These are phyloP conservation scores for Trichophyton simii DNA, from an alignment of 2,329 filamentous ascomycete genomes.

Conservation along the genomic window DNA sequence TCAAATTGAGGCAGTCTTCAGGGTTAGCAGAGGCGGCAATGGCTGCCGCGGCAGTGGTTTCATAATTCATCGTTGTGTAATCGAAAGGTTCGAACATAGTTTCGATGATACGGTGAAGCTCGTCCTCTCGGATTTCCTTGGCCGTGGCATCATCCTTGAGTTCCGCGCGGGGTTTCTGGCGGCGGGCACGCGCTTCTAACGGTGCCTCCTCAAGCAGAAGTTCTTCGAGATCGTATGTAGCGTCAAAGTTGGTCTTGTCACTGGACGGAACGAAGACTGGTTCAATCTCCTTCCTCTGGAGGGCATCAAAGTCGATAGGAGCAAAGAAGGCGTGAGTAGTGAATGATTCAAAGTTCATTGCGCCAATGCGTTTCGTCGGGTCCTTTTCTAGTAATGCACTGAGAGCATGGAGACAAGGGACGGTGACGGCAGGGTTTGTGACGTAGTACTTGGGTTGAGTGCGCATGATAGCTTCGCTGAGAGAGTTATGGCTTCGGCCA, in stretches of 20 bases:
- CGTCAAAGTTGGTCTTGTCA: conserved; percentile 98
- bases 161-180: conserved; percentile 85
- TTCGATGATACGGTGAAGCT: conserved; percentile 88
- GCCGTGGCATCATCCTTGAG: conserved; percentile 89
- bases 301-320: conserved; percentile 65
- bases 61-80: conserved; percentile 72
- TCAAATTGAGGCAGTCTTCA: conserved; percentile 25
- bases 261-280: conserved; percentile 88
- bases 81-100: conserved; percentile 89
- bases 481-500: conserved; percentile 67
- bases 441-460: conserved; percentile 80
- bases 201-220: conserved; percentile 87
- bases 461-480: conserved; percentile 69
- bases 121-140: conserved; percentile 87
- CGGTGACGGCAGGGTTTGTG: conserved; percentile 78
- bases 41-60: conserved; percentile 41
- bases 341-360: conserved; percentile 69
- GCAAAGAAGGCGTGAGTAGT: conserved; percentile 82
- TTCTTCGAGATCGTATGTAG: conserved; percentile 94
- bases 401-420: conserved; percentile 80
- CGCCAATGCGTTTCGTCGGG: conserved; percentile 68
- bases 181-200: conserved; percentile 76
- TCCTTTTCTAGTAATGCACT: conserved; percentile 71
- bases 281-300: conserved; percentile 78
- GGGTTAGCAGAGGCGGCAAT: conserved; percentile 29